Conservation (phyloP, 2,329 filamentous ascomycete species). For the Fusarium sacchari region DNA sequence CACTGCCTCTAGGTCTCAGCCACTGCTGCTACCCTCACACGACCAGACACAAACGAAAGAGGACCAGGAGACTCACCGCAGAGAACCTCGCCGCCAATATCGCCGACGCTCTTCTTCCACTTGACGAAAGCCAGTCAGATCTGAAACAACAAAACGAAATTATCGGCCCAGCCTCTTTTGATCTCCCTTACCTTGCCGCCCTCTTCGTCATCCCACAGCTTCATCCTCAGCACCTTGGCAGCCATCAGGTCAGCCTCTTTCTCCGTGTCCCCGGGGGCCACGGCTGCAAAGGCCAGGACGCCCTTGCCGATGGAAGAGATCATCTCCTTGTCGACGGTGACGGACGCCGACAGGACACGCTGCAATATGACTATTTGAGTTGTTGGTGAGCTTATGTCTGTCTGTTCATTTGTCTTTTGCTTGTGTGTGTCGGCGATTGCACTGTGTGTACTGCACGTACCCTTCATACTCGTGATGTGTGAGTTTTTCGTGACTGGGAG, state of each 20-base stretch:
- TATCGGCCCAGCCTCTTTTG: background rate
- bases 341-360: constrained; percentile 92
- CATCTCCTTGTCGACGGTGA: constrained; percentile 90
- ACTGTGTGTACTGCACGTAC: constrained; percentile 25
- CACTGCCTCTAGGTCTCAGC: constrained; percentile 63
- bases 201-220: constrained; percentile 86
- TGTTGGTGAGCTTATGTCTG: constrained; percentile 16
- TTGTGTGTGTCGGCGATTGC: background rate
- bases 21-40: background rate
- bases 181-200: constrained; percentile 67
- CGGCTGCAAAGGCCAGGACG: constrained; percentile 88
- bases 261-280: constrained; percentile 88
- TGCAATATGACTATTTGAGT: constrained; percentile 80
- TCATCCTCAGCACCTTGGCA: constrained; percentile 87
- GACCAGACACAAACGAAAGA: background rate
- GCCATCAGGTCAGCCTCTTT: constrained; percentile 89
- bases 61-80: constrained; percentile 70
- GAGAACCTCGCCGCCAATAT: constrained; percentile 91
- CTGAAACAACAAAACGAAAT: background rate
- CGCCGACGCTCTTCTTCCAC: constrained; percentile 92
- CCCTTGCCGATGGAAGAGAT: constrained; percentile 93
- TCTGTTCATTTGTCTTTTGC: background rate
- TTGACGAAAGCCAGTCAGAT: constrained; percentile 50
- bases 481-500: background rate
- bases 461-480: constrained; percentile 34